A percentile compares a stretch with the other conserved stretches of the same genome.
These are phyloP conservation scores for Mortierella sp. DNA, from an alignment of 371 early-diverging fungal species.

Conservation along the genomic window DNA sequence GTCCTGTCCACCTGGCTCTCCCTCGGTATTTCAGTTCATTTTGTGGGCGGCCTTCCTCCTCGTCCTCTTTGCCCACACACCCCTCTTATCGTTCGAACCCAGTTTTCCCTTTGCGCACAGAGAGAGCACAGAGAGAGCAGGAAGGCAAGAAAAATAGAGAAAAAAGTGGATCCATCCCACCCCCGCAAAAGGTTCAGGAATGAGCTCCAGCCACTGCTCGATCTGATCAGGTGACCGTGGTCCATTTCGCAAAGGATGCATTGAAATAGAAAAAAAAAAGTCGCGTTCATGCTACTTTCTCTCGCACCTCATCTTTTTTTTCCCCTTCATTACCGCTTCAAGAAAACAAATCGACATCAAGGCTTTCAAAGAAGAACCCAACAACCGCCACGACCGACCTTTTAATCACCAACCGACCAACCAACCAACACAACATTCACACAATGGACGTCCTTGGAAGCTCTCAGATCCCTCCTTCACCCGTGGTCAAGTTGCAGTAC, in stretches of 20 bases:
- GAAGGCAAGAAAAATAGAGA: background rate
- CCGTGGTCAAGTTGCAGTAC: conserved; percentile 52
- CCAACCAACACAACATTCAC: background rate
- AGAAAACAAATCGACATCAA: background rate
- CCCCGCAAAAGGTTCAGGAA: background rate
- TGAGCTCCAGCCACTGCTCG: background rate
- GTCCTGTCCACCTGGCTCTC: background rate
- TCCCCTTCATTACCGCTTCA: background rate
- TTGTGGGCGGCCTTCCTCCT: background rate
- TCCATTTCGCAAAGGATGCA: background rate
- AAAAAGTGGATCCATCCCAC: conserved; percentile 5
- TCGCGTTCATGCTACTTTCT: background rate
- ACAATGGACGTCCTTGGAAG: conserved; percentile 16
- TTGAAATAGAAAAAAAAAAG: background rate
- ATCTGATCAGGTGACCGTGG: background rate
- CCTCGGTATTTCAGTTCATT: background rate
- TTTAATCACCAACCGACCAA: too few species aligned
- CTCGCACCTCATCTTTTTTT: too few species aligned
- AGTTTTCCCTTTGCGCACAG: background rate
- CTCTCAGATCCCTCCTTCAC: conserved; percentile 17
- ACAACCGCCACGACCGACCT: background rate
- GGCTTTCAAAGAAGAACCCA: background rate
- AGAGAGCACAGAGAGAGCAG: background rate
- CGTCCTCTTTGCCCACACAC: background rate
- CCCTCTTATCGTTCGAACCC: background rate